phyloP scores from a whole-genome alignment of 495 filamentous ascomycete genomes.

The Aspergillus olivimuriae region DNA sequence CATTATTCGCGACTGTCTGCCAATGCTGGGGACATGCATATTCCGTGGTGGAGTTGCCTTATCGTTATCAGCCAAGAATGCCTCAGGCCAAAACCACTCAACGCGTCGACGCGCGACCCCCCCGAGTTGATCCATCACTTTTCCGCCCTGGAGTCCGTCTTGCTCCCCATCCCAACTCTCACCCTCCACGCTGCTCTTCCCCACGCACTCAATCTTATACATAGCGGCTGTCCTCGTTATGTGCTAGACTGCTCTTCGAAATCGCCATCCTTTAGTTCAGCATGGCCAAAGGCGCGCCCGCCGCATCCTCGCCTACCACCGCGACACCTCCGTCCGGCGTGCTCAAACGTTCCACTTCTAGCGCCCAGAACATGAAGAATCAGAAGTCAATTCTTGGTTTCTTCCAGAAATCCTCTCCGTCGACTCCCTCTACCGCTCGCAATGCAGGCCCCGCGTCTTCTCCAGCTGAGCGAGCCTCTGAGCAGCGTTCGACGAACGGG shows the following conservation, averaged over 20 bases:
- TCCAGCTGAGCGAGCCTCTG: conserved; percentile 36
- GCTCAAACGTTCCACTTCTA: conserved; percentile 41
- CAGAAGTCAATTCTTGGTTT: conserved; percentile 81
- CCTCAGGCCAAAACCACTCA: conserved; percentile 21
- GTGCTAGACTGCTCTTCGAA: too few species aligned
- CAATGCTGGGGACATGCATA: too few species aligned
- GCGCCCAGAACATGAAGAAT: conserved; percentile 54
- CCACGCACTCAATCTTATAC: too few species aligned
- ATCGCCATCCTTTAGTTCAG: conserved; percentile 1
- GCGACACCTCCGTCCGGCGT: conserved; percentile 32
- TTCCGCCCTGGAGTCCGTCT: neutral
- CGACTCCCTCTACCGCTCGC: conserved; percentile 30
- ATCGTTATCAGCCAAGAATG: neutral
- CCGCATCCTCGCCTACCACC: conserved; percentile 32
- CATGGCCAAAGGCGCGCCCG: conserved; percentile 33
- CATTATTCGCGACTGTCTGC: too few species aligned
- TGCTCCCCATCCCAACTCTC: neutral
- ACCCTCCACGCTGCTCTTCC: conserved; percentile 14
- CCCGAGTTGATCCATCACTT: conserved; percentile 11
- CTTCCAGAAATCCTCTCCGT: conserved; percentile 62
- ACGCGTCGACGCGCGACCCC: conserved; percentile 38
- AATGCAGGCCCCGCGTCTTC: conserved; percentile 34
- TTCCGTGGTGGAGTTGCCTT: too few species aligned
- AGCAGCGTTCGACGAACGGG: conserved; percentile 22
- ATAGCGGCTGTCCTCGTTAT: too few species aligned